These are phyloP conservation scores for Sporothrix schenckii DNA, from an alignment of 2,329 filamentous ascomycete species.

Conservation along the genomic window DNA sequence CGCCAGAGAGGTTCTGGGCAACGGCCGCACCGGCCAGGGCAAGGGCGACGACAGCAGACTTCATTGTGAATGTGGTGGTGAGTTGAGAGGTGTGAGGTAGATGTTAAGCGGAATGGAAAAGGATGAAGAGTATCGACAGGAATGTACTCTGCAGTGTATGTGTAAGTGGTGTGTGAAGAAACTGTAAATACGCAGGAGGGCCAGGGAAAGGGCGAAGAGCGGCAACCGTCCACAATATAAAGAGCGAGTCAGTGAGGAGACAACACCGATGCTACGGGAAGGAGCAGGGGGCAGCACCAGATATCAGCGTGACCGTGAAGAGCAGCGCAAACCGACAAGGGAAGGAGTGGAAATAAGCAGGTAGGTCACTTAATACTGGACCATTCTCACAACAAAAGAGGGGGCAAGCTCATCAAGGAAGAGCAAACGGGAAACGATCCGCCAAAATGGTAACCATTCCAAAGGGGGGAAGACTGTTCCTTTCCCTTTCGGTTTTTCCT, in stretches of 20 bases:
- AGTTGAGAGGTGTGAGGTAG: not conserved
- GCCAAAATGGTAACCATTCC: not conserved
- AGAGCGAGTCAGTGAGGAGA: conserved; percentile 26
- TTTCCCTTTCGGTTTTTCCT: not conserved
- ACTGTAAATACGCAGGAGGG: not conserved
- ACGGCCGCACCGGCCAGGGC: conserved; percentile 39
- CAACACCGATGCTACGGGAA: not conserved
- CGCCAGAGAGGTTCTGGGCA: conserved; percentile 45
- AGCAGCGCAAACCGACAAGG: not conserved
- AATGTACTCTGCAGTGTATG: not conserved
- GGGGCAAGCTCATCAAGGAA: not conserved
- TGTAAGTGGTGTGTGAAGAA: not conserved
- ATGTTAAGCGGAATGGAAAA: not conserved
- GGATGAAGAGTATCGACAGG: not conserved
- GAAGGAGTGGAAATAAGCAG: conserved; percentile 20
- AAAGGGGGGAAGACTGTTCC: not conserved
- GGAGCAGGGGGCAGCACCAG: not conserved
- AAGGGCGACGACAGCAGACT: conserved; percentile 35
- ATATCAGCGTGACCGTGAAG: not conserved
- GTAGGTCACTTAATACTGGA: not conserved
- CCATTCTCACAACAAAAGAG: not conserved
- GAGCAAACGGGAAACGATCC: not conserved
- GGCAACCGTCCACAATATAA: conserved; percentile 23
- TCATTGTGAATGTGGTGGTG: conserved; percentile 35
- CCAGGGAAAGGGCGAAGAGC: not conserved